Evolutionary conservation across 2,329 filamentous ascomycete genomes (phyloP).

Genomic region (Hypoxylon sp.): DNA sequence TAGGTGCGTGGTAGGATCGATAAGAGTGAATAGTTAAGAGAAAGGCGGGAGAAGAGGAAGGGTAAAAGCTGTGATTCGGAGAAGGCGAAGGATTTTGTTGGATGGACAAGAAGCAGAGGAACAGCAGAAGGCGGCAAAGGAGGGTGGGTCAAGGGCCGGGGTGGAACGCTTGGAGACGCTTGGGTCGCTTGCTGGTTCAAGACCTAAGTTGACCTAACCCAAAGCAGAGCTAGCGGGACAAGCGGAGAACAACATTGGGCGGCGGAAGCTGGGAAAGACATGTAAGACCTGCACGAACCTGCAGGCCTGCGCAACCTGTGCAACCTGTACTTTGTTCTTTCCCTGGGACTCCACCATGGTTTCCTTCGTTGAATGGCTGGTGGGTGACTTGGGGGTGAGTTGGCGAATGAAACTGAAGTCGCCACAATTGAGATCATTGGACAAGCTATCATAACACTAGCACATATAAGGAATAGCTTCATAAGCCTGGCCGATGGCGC

Average conservation of each 20-base stretch:
- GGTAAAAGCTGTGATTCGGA: conserved; percentile 41
- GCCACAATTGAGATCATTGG: conserved; percentile 46
- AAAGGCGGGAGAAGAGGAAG: conserved; percentile 37
- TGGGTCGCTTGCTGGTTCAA: conserved; percentile 39
- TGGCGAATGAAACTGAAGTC: conserved; percentile 43
- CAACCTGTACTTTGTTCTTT: conserved; percentile 19
- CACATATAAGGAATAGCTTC: conserved; percentile 18
- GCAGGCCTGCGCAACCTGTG: conserved; percentile 13
- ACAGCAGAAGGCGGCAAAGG: conserved; percentile 39
- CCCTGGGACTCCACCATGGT: conserved; percentile 13
- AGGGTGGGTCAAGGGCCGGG: conserved; percentile 36
- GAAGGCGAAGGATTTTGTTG: conserved; percentile 51
- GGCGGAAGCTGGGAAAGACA: conserved; percentile 38
- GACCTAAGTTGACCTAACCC: conserved; percentile 15
- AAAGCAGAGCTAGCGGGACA: conserved; percentile 24
- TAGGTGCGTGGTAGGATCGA: conserved; percentile 37
- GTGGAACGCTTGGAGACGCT: conserved; percentile 35
- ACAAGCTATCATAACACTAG: conserved; percentile 29
- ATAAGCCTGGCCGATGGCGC: conserved; percentile 39
- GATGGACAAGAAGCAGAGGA: conserved; percentile 41
- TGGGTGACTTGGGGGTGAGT: conserved; percentile 8
- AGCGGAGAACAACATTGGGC: conserved; percentile 34
- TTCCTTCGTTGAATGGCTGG: conserved; percentile 24
- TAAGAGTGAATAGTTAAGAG: conserved; percentile 40
- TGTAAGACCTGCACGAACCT: conserved; percentile 36